phyloP scores from a whole-genome alignment of 2,329 filamentous ascomycete species.

The Aspergillus fischeri region DNA sequence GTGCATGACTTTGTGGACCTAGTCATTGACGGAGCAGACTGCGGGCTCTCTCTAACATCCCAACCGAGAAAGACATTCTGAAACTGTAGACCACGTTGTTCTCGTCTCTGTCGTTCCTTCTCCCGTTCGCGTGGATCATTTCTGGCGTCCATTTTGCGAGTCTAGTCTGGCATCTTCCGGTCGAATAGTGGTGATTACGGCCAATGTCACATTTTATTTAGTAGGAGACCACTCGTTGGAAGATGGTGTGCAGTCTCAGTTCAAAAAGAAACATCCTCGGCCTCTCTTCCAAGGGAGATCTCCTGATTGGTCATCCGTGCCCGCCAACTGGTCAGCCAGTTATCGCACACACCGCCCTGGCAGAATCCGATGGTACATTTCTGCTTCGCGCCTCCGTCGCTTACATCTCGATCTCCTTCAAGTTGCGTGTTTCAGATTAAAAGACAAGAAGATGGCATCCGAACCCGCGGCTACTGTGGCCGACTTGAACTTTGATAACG shows the following conservation, averaged over 20 bases:
- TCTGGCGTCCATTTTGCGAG: background rate
- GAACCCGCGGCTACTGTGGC: slow-evolving; percentile 9
- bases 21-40: background rate
- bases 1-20: no score
- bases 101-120: no score
- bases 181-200: background rate
- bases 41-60: background rate
- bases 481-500: slow-evolving; percentile 28
- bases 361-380: slow-evolving; percentile 19
- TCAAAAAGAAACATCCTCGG: background rate
- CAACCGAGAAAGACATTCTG: background rate
- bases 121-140: background rate
- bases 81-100: background rate
- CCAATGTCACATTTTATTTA: background rate
- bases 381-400: background rate
- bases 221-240: background rate
- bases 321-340: background rate
- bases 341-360: slow-evolving; percentile 15
- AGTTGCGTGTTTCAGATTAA: background rate
- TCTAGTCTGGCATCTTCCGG: background rate
- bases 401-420: background rate
- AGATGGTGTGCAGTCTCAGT: background rate
- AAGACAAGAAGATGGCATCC: slow-evolving; percentile 16
- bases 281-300: background rate
- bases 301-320: background rate